Base-by-base conservation (phyloP, 306 rosid genomes). In the Acacia melanoxylon region DNA sequence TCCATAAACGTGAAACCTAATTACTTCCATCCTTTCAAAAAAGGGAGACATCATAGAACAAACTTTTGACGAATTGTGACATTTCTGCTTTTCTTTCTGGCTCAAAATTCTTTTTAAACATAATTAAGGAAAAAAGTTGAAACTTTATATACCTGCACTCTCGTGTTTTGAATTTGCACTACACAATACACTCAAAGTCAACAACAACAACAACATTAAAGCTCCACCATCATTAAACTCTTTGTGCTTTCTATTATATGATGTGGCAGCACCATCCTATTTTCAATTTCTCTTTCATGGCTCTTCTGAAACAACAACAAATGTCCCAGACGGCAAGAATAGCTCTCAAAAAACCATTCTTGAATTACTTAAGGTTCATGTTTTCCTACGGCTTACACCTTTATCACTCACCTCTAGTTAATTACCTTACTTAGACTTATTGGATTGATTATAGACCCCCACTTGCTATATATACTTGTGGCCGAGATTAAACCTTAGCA, bases 261-360 rank as follows among this genome's bases (percentile, higher is more conserved):
- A 15, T 63, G 10, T 63, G 41, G 41, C 68, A 63, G 10, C 17
- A 14, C 40, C 69, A 29, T 14, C n/a, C 41, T 14, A 0, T 63
- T 63, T 63, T 9, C 69, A 14, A 6, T 13, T 29, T 65, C 31
- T n/a, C 54, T 66, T 61, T 68, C 51, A 85, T 29, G 59, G 77
- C 37, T 25, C 37, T 24, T 25, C 31, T 41, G 56, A 45, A 45
- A 61, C 66, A 71, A 27, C 31, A 59, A 51, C 19, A 15, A 51
- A 76, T 66, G 89, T 86, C 83, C 85, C 83, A 59, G 67, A 86
- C 85, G 87, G 83, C 83, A 86, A 77, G 87, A 73, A 83, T 80
- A 74, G 68, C 73, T 46, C 75, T 3, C 20, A 19, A 52, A 72
- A 31, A 65, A 17, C 1, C 19, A 54, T 54, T n/a, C 1, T 20